Percentiles rank a stretch among this genome's conserved stretches.
Conservation (phyloP, 306 rosid genomes). For the Prunus mume region DNA sequence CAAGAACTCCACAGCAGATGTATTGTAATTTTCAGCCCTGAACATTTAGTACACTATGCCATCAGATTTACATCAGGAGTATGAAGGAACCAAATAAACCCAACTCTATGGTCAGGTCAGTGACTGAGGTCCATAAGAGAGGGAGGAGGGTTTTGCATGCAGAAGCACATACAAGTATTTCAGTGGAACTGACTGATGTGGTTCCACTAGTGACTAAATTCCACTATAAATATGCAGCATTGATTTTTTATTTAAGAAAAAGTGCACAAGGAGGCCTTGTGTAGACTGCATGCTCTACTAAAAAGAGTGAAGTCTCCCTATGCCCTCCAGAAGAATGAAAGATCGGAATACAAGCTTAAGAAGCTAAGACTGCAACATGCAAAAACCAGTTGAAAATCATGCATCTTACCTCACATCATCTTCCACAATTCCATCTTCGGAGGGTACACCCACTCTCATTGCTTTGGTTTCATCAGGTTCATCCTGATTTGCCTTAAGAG, state of each 20-base stretch:
- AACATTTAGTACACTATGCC: slow-evolving; percentile 1
- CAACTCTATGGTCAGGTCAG: not conserved
- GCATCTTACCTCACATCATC: slow-evolving; percentile 73
- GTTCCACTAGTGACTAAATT: not conserved
- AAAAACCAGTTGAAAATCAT: not conserved
- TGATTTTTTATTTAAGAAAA: not conserved
- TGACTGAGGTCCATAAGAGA: not conserved
- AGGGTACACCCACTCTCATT: slow-evolving; percentile 90
- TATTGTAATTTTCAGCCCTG: slow-evolving; percentile 96
- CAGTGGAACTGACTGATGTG: not conserved
- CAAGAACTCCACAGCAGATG: slow-evolving; percentile 87
- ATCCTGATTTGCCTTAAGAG: slow-evolving; percentile 89
- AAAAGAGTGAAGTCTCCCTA: not conserved
- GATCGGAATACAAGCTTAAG: not conserved
- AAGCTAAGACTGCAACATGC: not conserved
- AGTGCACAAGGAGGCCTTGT: not conserved
- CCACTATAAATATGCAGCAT: not conserved
- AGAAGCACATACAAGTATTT: not conserved
- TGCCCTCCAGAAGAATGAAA: not conserved
- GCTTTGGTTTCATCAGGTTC: slow-evolving; percentile 90
- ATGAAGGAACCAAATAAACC: not conserved
- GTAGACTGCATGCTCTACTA: not conserved
- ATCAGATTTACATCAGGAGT: slow-evolving; percentile 9
- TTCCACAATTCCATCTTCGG: slow-evolving; percentile 91
- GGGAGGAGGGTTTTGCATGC: not conserved